Percentiles rank a stretch among this genome's conserved stretches.
These are phyloP conservation scores for Camptophora hylomeconis DNA, from an alignment of 2,329 filamentous ascomycete species.

Conservation along the genomic window DNA sequence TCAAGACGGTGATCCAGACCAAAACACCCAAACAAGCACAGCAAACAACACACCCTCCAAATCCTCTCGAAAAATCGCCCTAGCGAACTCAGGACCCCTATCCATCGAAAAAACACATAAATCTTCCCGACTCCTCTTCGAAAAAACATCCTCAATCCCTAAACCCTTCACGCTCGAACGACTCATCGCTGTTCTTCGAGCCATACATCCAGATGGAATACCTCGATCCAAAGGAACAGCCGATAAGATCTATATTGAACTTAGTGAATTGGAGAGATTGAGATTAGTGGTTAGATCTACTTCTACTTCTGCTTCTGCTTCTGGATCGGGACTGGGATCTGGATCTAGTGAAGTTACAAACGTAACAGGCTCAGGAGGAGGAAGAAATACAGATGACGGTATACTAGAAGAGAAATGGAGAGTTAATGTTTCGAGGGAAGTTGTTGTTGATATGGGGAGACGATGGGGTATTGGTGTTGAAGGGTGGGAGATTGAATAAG, in stretches of 20 bases:
- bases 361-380: constrained; percentile 21
- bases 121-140: constrained; percentile 4
- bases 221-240: constrained; percentile 21
- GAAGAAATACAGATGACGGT: constrained; percentile 24
- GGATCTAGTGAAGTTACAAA: constrained; percentile 3
- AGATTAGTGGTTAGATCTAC: constrained; percentile 32
- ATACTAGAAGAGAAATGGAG: constrained; percentile 31
- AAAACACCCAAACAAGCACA: too few relatives aligned
- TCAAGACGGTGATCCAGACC: neutral
- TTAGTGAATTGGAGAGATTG: constrained; percentile 33
- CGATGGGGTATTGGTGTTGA: constrained; percentile 28
- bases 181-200: constrained; percentile 34
- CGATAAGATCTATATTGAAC: constrained; percentile 32
- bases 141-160: constrained; percentile 20
- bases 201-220: constrained; percentile 31
- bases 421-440: constrained; percentile 34
- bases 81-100: neutral
- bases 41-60: neutral
- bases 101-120: constrained; percentile 4
- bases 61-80: constrained; percentile 1
- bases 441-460: constrained; percentile 32
- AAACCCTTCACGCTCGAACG: constrained; percentile 33
- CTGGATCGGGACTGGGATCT: constrained; percentile 14
- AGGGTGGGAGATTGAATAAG: constrained; percentile 27
- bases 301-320: too few relatives aligned